Evolutionary conservation across 495 filamentous ascomycete species (phyloP).

Genomic region (Podospora didyma): DNA sequence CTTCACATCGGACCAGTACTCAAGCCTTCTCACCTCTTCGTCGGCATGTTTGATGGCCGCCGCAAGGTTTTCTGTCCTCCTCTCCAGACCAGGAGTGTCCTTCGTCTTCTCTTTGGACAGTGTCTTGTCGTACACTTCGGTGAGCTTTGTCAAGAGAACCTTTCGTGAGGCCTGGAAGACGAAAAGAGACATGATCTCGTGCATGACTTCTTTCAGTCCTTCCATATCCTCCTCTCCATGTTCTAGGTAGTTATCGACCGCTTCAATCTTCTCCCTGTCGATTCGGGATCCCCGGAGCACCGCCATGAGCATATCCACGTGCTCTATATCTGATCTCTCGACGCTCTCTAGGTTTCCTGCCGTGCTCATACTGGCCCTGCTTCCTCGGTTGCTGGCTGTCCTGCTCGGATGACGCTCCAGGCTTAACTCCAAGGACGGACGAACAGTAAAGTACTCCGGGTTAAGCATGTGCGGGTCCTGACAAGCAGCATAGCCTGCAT

Average conservation of each 20-base stretch:
- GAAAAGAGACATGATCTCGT: conserved; percentile 78
- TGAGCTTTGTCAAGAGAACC: conserved; percentile 66
- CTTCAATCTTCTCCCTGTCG: conserved; percentile 86
- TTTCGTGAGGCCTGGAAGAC: conserved; percentile 85
- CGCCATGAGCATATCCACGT: conserved; percentile 61
- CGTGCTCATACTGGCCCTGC: conserved; percentile 23
- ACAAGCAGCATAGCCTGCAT: conserved; percentile 23
- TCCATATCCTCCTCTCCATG: conserved; percentile 74
- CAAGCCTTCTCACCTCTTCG: conserved; percentile 60
- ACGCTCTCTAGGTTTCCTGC: background rate
- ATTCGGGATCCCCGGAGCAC: conserved; percentile 65
- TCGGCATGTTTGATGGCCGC: conserved; percentile 60
- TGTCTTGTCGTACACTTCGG: conserved; percentile 49
- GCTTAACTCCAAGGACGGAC: conserved; percentile 34
- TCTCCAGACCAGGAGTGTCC: conserved; percentile 5
- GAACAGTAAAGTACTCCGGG: conserved; percentile 85
- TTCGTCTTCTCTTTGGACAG: conserved; percentile 14
- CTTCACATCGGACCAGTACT: conserved; percentile 75
- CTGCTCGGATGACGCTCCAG: conserved; percentile 33
- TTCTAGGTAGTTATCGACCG: conserved; percentile 72
- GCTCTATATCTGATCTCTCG: conserved; percentile 47
- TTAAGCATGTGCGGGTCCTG: conserved; percentile 61
- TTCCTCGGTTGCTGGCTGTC: conserved; percentile 14
- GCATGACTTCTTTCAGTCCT: conserved; percentile 74
- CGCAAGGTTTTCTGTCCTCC: conserved; percentile 49